Base-by-base conservation (phyloP, 2,329 filamentous ascomycete species). In the Tolypocladium cylindrosporum region DNA sequence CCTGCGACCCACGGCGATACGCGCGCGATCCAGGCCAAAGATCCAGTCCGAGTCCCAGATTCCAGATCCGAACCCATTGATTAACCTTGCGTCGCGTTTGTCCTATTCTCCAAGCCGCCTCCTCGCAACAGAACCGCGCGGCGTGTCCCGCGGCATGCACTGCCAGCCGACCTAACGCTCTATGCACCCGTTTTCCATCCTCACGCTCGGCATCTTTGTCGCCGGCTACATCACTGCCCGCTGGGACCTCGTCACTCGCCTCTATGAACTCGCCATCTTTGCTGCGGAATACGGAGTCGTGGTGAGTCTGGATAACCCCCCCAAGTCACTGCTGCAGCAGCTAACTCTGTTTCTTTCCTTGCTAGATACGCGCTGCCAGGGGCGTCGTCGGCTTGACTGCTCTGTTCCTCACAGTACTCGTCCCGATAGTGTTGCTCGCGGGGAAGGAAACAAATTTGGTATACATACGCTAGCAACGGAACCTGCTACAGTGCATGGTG, bases 231-330 rank as follows among this genome's bases (percentile, higher is more conserved):
- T 93, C 74, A 99, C 94, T 77, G 94, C 94, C 72, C 89, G 94
- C 81, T 99, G 94, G 92, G 94, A 97, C 77, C 87, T 99, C 62
- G 91, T 97, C 66, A 97, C 93, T 67, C 88, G 92, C 69, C 83
- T 97, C 68, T 96, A 97, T 87, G 93, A 99, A 77, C 85, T 99
- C 68, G 89, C 91, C 66, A 89, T 96, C 64, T 99, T 97, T 74
- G 94, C 95, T 66, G 97, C 92, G 91, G 90, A 97, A 74, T 90
- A 97, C 90, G 91, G 93, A 71, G 94, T 99, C 68, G 89, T 97
- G 72, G 91, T 96, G 78, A 69, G 88, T 79, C 48, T 43, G 27
- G 58, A 42, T 54, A 31, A 31, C 39, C 13, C 11, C 1, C 31
- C 31, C 9, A 10, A 3, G 24, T 54, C 34, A 37, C 13, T 53